phyloP scores from a whole-genome alignment of 169 alveolate species.

The Neospora caninum region DNA sequence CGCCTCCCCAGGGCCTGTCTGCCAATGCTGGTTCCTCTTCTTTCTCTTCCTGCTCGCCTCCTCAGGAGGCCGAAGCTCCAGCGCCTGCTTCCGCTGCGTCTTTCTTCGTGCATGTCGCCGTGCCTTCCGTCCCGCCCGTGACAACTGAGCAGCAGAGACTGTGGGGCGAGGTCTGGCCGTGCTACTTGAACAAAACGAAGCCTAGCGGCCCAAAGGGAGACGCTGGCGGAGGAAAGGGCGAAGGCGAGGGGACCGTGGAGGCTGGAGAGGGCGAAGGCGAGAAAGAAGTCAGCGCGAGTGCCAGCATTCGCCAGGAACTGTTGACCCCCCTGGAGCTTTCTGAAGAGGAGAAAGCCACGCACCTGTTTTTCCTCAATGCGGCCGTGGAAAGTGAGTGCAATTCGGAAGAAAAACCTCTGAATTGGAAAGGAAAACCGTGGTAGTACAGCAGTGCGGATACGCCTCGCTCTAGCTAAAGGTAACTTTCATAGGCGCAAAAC shows the following conservation, averaged over 20 bases:
- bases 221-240: background rate
- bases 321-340: background rate
- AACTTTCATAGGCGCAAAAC: no score
- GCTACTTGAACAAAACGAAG: constrained; percentile 26
- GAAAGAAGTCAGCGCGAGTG: background rate
- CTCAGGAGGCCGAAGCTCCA: background rate
- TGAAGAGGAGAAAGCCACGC: background rate
- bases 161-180: constrained; percentile 32
- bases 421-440: no score
- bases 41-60: background rate
- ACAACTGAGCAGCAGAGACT: constrained; percentile 9
- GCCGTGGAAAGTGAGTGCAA: background rate
- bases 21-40: background rate
- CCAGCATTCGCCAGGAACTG: background rate
- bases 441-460: no score
- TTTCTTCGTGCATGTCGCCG: background rate
- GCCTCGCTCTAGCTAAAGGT: no score
- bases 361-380: background rate
- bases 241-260: background rate
- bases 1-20: no score
- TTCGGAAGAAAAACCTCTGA: no score
- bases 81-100: background rate
- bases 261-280: background rate
- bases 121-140: constrained; percentile 35
- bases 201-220: background rate